These are phyloP conservation scores for Daldinia eschscholtzii DNA, from an alignment of 2,329 filamentous ascomycete genomes.

Conservation along the genomic window DNA sequence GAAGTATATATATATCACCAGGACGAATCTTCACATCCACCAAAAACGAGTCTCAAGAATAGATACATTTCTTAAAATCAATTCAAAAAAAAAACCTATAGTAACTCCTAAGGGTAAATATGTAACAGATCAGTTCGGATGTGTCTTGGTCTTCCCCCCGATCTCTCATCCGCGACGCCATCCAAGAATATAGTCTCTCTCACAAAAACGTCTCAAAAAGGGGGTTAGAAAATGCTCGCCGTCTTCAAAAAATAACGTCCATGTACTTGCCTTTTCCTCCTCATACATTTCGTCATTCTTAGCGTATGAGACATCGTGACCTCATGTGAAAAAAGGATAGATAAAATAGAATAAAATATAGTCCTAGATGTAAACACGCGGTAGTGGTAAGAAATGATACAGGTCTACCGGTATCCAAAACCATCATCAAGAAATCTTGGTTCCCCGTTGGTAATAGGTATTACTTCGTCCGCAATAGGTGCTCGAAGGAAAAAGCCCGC, in stretches of 20 bases:
- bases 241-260: slow-evolving; percentile 28
- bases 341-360: slow-evolving; percentile 24
- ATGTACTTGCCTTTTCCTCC: slow-evolving; percentile 40
- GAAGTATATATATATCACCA: not conserved
- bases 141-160: slow-evolving; percentile 30
- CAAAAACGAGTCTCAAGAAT: slow-evolving; percentile 2
- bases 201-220: slow-evolving; percentile 25
- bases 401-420: slow-evolving; percentile 38
- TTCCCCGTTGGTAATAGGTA: slow-evolving; percentile 22
- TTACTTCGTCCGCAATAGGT: slow-evolving; percentile 34
- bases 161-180: slow-evolving; percentile 34
- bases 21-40: slow-evolving; percentile 3
- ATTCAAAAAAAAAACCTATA: slow-evolving; percentile 32
- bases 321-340: not conserved
- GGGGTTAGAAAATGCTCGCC: slow-evolving; percentile 18
- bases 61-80: slow-evolving; percentile 27
- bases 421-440: slow-evolving; percentile 8
- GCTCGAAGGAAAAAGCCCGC: slow-evolving; percentile 41
- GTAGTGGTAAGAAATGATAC: slow-evolving; percentile 35
- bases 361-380: slow-evolving; percentile 29
- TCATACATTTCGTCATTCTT: slow-evolving; percentile 43
- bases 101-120: slow-evolving; percentile 40
- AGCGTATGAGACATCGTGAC: slow-evolving; percentile 32
- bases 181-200: slow-evolving; percentile 22
- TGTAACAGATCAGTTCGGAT: slow-evolving; percentile 33